Evolutionary conservation across 495 filamentous ascomycete genomes (phyloP).

Genomic region (Penicillium lividum): DNA sequence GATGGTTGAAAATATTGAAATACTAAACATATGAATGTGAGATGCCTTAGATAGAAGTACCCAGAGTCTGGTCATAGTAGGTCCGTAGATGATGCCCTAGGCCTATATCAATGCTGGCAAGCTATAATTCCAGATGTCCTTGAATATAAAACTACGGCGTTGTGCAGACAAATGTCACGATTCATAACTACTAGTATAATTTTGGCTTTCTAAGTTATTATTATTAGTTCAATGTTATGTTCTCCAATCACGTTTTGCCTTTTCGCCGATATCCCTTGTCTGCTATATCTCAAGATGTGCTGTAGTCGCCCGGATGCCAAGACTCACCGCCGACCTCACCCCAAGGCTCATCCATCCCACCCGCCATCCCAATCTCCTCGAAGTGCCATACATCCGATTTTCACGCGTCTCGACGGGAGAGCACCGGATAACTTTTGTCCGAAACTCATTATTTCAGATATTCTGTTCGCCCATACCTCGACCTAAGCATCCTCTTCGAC

Average conservation of each 20-base stretch:
- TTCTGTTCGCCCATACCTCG: background rate
- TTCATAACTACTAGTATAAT: background rate
- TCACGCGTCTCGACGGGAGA: background rate
- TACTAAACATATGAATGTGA: background rate
- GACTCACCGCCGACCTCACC: conserved; percentile 17
- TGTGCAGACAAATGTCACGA: background rate
- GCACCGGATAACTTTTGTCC: background rate
- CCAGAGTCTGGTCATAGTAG: background rate
- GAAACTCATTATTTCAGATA: background rate
- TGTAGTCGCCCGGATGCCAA: conserved; percentile 14
- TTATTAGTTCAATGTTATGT: background rate
- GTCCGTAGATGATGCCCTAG: background rate
- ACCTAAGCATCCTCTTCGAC: background rate
- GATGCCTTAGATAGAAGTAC: background rate
- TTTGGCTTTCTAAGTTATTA: background rate
- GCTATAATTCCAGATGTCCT: background rate
- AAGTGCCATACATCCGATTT: background rate
- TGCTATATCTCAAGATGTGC: no score
- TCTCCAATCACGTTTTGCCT: background rate
- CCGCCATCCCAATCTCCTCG: conserved; percentile 4
- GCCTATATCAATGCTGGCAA: background rate
- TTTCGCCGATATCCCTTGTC: background rate
- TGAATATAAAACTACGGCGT: background rate
- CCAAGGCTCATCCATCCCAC: conserved; percentile 8
- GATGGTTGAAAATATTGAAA: no score